Conservation (phyloP, 805 yeast species). For the Starmerella vaccinii region DNA sequence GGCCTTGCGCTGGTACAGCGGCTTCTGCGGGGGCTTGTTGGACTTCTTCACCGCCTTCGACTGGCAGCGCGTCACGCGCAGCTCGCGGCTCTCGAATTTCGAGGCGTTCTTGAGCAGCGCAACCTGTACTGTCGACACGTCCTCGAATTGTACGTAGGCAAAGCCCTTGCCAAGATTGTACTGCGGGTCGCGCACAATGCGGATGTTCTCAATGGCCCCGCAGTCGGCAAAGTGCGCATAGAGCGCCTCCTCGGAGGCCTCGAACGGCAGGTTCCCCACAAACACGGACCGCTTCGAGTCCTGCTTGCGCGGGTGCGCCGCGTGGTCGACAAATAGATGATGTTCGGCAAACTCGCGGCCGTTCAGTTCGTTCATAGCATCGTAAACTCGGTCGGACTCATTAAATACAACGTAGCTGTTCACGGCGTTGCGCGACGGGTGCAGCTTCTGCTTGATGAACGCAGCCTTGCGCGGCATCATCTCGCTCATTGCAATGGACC, state of each 20-base stretch:
- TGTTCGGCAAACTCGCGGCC: constrained; percentile 56
- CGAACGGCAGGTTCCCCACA: constrained; percentile 90
- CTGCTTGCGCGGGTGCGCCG: constrained; percentile 81
- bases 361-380: constrained; percentile 42
- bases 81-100: constrained; percentile 45
- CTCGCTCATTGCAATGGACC: constrained; percentile 84
- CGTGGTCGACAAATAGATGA: constrained; percentile 84
- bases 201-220: constrained; percentile 74
- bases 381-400: constrained; percentile 38
- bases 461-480: constrained; percentile 88
- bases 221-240: constrained; percentile 67
- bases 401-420: constrained; percentile 79
- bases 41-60: constrained; percentile 7
- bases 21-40: constrained; percentile 4
- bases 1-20: constrained; percentile 16
- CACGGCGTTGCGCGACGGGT: constrained; percentile 64
- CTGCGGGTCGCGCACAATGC: constrained; percentile 83
- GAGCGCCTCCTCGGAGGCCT: constrained; percentile 77
- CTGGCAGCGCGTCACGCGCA: constrained; percentile 69
- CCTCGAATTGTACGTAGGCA: constrained; percentile 82
- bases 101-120: constrained; percentile 71
- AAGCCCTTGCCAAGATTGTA: constrained; percentile 96
- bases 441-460: constrained; percentile 66
- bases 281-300: constrained; percentile 77
- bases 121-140: constrained; percentile 57